phyloP scores from a whole-genome alignment of 2,329 filamentous ascomycete species.

The Aureobasidium sp. region DNA sequence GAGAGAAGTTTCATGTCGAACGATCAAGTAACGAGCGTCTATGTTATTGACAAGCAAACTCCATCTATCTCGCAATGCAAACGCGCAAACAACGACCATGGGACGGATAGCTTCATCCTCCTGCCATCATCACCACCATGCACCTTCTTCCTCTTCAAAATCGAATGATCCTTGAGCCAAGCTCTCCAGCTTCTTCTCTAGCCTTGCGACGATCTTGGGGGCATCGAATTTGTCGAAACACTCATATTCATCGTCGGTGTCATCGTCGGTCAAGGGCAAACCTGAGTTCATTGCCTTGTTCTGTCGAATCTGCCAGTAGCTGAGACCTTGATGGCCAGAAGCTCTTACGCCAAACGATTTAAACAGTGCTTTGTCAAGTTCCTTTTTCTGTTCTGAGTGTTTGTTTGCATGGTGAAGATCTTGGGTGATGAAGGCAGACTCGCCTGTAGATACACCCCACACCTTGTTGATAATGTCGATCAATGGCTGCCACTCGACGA shows the following conservation, averaged over 20 bases:
- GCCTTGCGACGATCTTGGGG: not conserved
- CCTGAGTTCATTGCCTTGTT: not conserved
- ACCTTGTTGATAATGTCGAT: not conserved
- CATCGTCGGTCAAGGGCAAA: not conserved
- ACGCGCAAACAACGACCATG: not conserved
- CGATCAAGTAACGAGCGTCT: too few relatives aligned
- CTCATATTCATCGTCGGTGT: not conserved
- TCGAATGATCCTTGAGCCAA: not conserved
- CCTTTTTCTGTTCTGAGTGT: not conserved
- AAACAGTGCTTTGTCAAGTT: not conserved
- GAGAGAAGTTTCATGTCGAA: too few relatives aligned
- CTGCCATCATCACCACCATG: not conserved
- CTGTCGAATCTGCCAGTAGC: not conserved
- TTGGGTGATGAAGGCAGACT: not conserved
- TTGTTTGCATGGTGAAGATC: not conserved
- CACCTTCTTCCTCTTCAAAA: not conserved
- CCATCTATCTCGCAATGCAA: not conserved
- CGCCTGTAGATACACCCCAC: not conserved
- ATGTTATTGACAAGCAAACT: too few relatives aligned
- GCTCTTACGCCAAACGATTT: not conserved
- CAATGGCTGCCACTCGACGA: not conserved
- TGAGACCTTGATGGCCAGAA: not conserved
- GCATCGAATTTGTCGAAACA: constrained; percentile 1
- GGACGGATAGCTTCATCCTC: not conserved
- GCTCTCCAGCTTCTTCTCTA: not conserved